Base-by-base conservation (phyloP, 805 yeast species). In the Nakazawaea holstii region DNA sequence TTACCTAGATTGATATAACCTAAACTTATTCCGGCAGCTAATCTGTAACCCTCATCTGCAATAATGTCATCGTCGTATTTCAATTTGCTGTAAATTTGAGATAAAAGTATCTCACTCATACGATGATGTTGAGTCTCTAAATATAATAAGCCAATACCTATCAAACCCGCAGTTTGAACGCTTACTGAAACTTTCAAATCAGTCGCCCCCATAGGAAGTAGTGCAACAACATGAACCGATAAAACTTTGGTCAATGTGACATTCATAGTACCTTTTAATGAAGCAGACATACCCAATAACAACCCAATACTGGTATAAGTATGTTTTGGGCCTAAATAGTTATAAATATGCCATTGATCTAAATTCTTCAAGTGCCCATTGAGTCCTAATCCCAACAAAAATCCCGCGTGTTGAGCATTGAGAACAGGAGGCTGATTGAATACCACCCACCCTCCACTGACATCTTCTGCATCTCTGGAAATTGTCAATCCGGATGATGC, bases 331-430 rank as follows among this genome's bases (percentile, higher is more conserved):
- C 96, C 95, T 45, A 94, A 67, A 55, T 89, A 90, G 59, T 92
- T 91, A 62, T 89, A 94, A 29, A 92, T 86, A 60, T 91, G 97
- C 97, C 98, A 94, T 62, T 94, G 97, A 58, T 92, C 98, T 26
- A 94, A 66, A 37, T 74, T 73, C 48, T 77, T 80, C 56, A 94
- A 66, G 60, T 91, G 96, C 0, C 98, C 98, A 64, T 88, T 88
- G 29, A 94, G 67, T 0, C 99, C 99, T 26, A 94, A 69, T 0
- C 97, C 99, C 15, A 89, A 66, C n/a, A 94, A 65, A 55, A 94
- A 90, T 0, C 99, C 99, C 20, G 97, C 97, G 68, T 91, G 97
- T 52, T 87, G 91, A 0, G 96, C 77, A 54, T 79, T 81, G 30
- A 86, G 61, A 4, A 68, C 73, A 1, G 76, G 74, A 0, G 96